These are phyloP conservation scores for Polysphondylium violaceum DNA, from an alignment of 78 protist genomes.

Conservation along the genomic window DNA sequence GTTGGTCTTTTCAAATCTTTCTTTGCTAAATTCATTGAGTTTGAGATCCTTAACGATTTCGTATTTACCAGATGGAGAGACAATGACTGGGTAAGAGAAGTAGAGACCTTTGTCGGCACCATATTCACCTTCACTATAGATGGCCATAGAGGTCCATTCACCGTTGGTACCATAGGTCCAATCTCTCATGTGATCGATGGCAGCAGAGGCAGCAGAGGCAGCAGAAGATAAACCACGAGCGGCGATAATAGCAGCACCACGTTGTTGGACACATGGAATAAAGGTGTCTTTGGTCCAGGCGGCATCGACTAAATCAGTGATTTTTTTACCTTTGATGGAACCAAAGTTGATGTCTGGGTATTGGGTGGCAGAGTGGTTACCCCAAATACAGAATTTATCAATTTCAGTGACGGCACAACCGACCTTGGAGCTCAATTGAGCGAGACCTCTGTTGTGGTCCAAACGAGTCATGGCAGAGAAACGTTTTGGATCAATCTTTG, in stretches of 20 bases:
- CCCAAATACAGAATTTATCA: conserved; percentile 92
- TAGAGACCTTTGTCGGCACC: conserved; percentile 82
- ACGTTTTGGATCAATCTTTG: conserved; percentile 77
- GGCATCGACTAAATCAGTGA: conserved; percentile 27
- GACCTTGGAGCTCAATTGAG: conserved; percentile 52
- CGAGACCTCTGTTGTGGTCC: conserved; percentile 95
- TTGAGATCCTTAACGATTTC: conserved; percentile 64
- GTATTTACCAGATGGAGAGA: conserved; percentile 38
- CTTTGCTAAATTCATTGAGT: conserved; percentile 65
- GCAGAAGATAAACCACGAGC: conserved; percentile 93
- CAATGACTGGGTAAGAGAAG: conserved; percentile 80
- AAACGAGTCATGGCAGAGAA: conserved; percentile 92
- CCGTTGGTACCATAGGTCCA: conserved; percentile 88
- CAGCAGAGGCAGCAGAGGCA: conserved; percentile 93
- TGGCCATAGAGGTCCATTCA: conserved; percentile 74
- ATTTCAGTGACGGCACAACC: conserved; percentile 52
- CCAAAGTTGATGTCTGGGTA: conserved; percentile 85
- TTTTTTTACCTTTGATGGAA: conserved; percentile 57
- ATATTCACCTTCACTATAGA: conserved; percentile 84
- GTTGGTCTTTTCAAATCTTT: conserved; percentile 64
- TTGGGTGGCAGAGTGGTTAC: conserved; percentile 95
- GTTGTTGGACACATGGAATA: conserved; percentile 89
- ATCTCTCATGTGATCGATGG: conserved; percentile 86
- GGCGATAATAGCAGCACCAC: conserved; percentile 95
- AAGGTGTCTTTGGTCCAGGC: conserved; percentile 84